Base-by-base conservation (phyloP, 2,329 filamentous ascomycete species). In the Sporothrix euskadiensis region DNA sequence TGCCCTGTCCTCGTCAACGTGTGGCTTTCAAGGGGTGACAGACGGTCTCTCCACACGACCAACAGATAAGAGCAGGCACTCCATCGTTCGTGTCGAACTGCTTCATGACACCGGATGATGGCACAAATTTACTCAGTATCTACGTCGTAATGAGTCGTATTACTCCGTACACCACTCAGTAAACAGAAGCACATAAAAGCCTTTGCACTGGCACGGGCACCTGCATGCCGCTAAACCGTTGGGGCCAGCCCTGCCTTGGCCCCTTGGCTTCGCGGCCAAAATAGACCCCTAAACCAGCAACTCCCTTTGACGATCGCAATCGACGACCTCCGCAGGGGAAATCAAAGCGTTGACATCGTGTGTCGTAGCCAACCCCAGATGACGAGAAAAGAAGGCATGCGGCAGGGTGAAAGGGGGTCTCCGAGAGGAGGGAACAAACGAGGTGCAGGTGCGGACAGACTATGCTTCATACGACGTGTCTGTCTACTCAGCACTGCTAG, bases 291-390 rank as follows among this genome's bases (percentile, higher is more conserved):
- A 66, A 66, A 1, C 22, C 32, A 61, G 52, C 52, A 56, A 30
- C 52, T 22, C 41, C 44, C 47, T 68, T 68, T 68, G 65, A 68
- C 44, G 65, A 68, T 68, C 65, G 8, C 65, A 68, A 68, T 68
- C 12, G 63, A 68, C n/a, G 26, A 26, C 47, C 19, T 52, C 44
- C 44, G 16, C 26, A 66, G 26, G 39, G 35, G 35, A 47, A 1
- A 19, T 35, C 35, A 49, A 49, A 49, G 14, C 44, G 44, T 49
- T 14, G 44, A 49, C 44, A 14, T 49, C 44, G 44, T 49, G 12
- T 19, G 52, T 56, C 52, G 4, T 30, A 56, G 22, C 9, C 9
- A 26, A 19, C 12, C 4, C 22, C 26, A 26, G 52, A 3, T 10
- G 52, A 56, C 9, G 10, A 14, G 19, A 4, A 22, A 9, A 54